These are phyloP conservation scores for Thalassiosira mediterranea DNA, from an alignment of 352 stramenopile genomes.

Conservation along the genomic window DNA sequence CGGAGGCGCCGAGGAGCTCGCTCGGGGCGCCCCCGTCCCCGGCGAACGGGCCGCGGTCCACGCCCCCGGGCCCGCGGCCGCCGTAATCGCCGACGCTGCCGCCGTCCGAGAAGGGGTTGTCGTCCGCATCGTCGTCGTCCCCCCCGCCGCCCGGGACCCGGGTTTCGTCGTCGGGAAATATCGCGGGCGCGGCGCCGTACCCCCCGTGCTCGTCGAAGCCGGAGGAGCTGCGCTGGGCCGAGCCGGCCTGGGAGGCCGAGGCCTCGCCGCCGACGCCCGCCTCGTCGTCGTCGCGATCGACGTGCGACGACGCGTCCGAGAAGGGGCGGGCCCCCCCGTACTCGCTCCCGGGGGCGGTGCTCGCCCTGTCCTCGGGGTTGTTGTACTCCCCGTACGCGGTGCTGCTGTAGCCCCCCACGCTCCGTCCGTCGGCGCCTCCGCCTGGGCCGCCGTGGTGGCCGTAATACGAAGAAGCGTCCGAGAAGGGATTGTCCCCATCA, in stretches of 20 bases:
- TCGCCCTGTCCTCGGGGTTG: not conserved
- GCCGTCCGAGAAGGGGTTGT: not conserved
- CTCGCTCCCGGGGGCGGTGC: not conserved
- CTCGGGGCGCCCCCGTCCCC: not conserved
- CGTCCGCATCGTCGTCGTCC: not conserved
- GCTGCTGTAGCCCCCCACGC: not conserved
- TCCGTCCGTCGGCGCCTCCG: not conserved
- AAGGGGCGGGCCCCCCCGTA: not conserved
- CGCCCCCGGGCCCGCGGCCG: not conserved
- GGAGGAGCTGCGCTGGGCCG: not conserved
- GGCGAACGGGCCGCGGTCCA: not conserved
- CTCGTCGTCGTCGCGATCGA: not conserved
- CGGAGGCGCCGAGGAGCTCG: not conserved
- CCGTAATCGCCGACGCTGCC: not conserved
- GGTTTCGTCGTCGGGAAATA: not conserved
- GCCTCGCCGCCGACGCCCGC: not conserved
- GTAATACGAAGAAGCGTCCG: slow-evolving; percentile 13
- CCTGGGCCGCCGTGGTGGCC: not conserved
- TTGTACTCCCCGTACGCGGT: not conserved
- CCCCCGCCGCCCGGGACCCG: not conserved
- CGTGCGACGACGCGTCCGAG: not conserved
- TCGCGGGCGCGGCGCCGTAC: not conserved
- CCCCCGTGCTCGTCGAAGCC: not conserved
- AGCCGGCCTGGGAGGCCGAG: not conserved
- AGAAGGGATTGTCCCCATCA: slow-evolving; percentile 29